Evolutionary conservation across 345 rosid species (phyloP), one percentile per base, ranked within the genome.

Genomic region (Lepidium africanum): DNA sequence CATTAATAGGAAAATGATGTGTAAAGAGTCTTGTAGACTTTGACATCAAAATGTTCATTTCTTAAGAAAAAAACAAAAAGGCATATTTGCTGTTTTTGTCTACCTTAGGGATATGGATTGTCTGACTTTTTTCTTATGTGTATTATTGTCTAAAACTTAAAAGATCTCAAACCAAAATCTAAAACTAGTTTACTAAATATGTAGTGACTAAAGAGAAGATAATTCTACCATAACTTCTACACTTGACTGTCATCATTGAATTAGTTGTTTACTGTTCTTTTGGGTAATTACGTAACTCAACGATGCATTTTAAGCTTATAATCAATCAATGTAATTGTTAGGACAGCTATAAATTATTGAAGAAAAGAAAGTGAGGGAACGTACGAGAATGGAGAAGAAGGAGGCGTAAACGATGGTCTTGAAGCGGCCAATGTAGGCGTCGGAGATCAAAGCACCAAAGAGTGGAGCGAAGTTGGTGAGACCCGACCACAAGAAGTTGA

Each of bases 391-490:
- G 16, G 95, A 48, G 48, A 80, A 72, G 36, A 85, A 53, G 63
- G 89, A 85, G 33, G 80, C 79, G 17, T 52, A 58, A 27, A 77
- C 84, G 42, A 87, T 85, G 62, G 89, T 85, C 65, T 69, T 74
- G 73, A 83, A 87, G 36, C 87, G 74, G 61, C 89, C 92, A 32
- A 65, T n/a, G 43, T 59, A 83, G 48, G 83, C 23, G 56, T 85
- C 89, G n/a, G 87, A 77, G 77, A 87, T 60, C 32, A 80, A 76
- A 0, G 96, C 96, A 8, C 97, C 96, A 6, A 78, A 7, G 43
- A 89, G 25, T 5, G 93, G 86, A 39, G 82, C 75, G 1, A 88
- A 49, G 47, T 83, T 88, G 70, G 80, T 67, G 42, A 76, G 66
- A 57, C 83, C 96, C 13, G 62, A 7, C 96, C 96, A 91, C 45